Base-by-base conservation (phyloP, 2,329 filamentous ascomycete genomes). In the Cladosporium velox region DNA sequence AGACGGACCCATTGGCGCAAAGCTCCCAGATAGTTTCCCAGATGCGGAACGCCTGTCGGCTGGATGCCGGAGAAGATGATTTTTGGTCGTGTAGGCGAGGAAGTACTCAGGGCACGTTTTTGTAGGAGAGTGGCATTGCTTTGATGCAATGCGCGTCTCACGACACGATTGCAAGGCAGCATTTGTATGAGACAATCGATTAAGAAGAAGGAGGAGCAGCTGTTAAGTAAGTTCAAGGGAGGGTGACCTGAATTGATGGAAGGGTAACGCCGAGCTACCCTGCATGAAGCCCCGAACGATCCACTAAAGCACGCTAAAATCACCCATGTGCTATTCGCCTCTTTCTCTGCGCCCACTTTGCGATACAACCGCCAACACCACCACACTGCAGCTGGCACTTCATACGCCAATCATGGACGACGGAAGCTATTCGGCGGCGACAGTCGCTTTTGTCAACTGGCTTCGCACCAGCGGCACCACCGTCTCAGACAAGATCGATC, bases 21-120 rank as follows among this genome's bases (percentile, higher is more conserved):
- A 18, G 95, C 95, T 30, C 95, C 95, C 12, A 96, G 85, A 78
- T 97, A 99, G 80, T 99, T 99, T 65, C 95, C 95, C 34, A 99
- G 81, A 77, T 99, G 95, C 15, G 95, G 95, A 28, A 96, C 85
- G 41, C 94, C 95, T 0, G 95, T 99, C 21, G 95, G 95, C 78
- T 99, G 95, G 72, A 99, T 99, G 63, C 93, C 95, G 3, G 95
- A 98, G 82, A 99, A 97, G 73, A 98, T 87, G 67, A 90, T 83
- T 65, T 83, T 75, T 30, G 57, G 38, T 18, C 34, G 57, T 24
- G 24, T n/a, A 21, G 54, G 24, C 4, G 62, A 11, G 28, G 66
- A 28, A 12, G 58, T 62, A 65, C 67, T 69, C 65, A 62, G 44
- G 28, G 35, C 47, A 14, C 65, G 62, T 61, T 21, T 60, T 24